Evolutionary conservation across 108 stramenopile genomes (phyloP), one percentile per base, ranked within the genome.

Genomic region (Skeletonema grethae): DNA sequence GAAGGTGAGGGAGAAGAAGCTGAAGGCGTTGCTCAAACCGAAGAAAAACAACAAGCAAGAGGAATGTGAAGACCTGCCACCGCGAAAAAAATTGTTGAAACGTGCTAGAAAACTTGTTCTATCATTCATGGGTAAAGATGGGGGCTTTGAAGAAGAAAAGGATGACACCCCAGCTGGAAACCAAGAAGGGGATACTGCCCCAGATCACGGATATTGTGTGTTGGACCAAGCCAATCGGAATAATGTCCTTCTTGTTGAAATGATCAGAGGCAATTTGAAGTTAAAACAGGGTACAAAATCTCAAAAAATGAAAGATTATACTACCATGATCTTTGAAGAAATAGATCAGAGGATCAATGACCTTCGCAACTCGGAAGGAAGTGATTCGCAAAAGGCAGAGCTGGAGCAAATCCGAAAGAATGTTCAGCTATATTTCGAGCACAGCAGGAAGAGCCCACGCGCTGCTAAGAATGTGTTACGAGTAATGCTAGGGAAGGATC

Each of bases 171-270:
- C 22, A 24, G 8, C 50, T 1, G 18, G 0, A 53, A 9, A 50
- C 32, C 69, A 70, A 48, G 43, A 69, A 30, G 71, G 46, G 24
- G 57, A 59, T 5, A 20, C 32, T 7, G 56, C 60, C 3, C 39
- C 67, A 41, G 76, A 73, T 13, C 53, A 82, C 67, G 88, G 85
- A 13, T 89, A 78, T 72, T 30, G 65, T 35, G 75, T 86, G n/a
- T 67, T 95, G 30, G 87, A 95, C 59, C 88, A 90, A 36, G 71
- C 65, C 9, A 72, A 83, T 61, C 61, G 62, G 24, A 69, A 75
- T 16, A 92, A 90, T 58, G 59, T 84, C 29, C 75, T 95, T 28
- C 74, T 95, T 3, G 85, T 85, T 18, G 94, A 89, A 57, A 77
- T 95, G 77, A 25, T 90, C 2, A 65, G 85, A 22, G 84, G 79